These are phyloP conservation scores for Leccinum disarticulatum DNA, from an alignment of 768 basidiomycete genomes.

Conservation along the genomic window DNA sequence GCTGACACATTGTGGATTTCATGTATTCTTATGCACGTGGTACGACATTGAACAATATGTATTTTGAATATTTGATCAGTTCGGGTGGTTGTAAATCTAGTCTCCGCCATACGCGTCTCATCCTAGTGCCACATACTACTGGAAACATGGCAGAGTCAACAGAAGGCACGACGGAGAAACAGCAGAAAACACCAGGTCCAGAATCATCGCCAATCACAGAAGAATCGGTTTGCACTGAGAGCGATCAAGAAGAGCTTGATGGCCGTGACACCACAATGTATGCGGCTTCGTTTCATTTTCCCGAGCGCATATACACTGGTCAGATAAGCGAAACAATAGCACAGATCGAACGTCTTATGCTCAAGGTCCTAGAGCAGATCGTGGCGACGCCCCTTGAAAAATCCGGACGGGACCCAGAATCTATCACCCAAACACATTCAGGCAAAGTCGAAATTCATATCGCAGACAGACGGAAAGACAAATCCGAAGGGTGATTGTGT, in stretches of 20 bases:
- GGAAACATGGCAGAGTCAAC: not conserved
- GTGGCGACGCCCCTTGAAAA: conserved; percentile 13
- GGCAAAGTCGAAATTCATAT: conserved; percentile 36
- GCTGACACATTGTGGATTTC: conserved; percentile 15
- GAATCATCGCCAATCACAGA: not conserved
- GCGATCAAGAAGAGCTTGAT: conserved; percentile 14
- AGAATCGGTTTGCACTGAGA: conserved; percentile 4
- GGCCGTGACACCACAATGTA: conserved; percentile 8
- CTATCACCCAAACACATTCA: not conserved
- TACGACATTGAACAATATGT: not conserved
- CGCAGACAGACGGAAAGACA: conserved; percentile 36
- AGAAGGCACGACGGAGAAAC: not conserved
- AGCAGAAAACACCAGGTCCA: not conserved
- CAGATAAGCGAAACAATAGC: conserved; percentile 23
- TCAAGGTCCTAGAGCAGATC: conserved; percentile 35
- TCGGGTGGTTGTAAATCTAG: no score
- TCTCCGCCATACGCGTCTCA: not conserved
- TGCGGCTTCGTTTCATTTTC: not conserved
- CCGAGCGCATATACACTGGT: conserved; percentile 5
- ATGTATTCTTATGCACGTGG: conserved; percentile 15
- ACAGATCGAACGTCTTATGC: conserved; percentile 30
- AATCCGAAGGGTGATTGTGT: conserved; percentile 27
- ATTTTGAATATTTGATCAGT: not conserved
- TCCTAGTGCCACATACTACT: not conserved
- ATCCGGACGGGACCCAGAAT: not conserved